phyloP scores from a whole-genome alignment of 2,329 filamentous ascomycete genomes.

The Fusarium napiforme region DNA sequence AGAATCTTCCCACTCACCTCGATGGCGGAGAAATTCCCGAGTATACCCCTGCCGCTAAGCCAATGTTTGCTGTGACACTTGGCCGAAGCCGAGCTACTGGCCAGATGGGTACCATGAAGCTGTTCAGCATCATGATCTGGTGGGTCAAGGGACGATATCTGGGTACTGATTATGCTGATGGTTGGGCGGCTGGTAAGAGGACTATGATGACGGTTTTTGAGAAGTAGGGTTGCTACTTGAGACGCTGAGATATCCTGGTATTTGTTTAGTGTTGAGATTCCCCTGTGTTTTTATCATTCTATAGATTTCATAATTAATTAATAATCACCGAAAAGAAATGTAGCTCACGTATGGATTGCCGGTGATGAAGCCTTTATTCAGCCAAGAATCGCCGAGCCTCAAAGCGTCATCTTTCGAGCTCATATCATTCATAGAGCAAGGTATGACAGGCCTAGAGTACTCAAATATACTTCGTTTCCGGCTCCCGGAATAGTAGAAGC shows the following conservation, averaged over 20 bases:
- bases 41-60: constrained; percentile 47
- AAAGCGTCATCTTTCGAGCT: background rate
- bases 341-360: too few species aligned
- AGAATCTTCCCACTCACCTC: constrained; percentile 50
- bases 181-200: constrained; percentile 50
- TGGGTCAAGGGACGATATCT: constrained; percentile 53
- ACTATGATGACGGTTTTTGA: constrained; percentile 47
- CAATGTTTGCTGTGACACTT: constrained; percentile 52
- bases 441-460: background rate
- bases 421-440: background rate
- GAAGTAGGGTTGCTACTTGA: constrained; percentile 36
- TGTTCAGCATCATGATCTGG: constrained; percentile 54
- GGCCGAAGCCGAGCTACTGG: constrained; percentile 54
- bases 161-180: constrained; percentile 49
- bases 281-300: background rate
- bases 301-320: background rate
- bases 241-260: background rate
- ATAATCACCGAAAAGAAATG: background rate
- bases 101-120: constrained; percentile 51
- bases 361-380: background rate
- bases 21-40: constrained; percentile 44
- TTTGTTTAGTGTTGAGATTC: background rate
- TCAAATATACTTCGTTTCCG: too few species aligned
- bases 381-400: background rate
- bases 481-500: background rate